phyloP scores from a whole-genome alignment of 83 land plant species.

The Picea mariana region DNA sequence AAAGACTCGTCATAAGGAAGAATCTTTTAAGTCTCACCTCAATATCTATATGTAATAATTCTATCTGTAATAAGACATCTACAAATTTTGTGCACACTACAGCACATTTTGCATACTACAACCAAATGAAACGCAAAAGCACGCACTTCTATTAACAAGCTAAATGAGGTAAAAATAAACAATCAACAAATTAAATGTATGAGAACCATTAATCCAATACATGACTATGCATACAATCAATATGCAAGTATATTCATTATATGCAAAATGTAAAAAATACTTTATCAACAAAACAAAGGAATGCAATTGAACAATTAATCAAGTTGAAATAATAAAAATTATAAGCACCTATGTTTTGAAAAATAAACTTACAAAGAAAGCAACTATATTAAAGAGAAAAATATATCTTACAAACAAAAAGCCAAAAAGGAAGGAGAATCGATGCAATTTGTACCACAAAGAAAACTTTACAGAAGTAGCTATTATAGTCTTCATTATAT shows the following conservation, averaged over 20 bases:
- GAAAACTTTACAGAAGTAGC: slow-evolving; percentile 29
- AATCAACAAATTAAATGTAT: background rate
- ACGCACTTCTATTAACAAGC: background rate
- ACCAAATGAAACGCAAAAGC: background rate
- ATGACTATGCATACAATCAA: background rate
- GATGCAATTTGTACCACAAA: slow-evolving; percentile 33
- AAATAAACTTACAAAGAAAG: background rate
- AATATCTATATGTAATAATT: slow-evolving; percentile 29
- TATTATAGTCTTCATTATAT: background rate
- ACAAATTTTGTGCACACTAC: slow-evolving; percentile 39
- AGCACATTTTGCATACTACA: slow-evolving; percentile 41
- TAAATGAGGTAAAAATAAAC: background rate
- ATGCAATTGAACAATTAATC: background rate
- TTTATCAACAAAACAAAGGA: background rate
- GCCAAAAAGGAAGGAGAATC: slow-evolving; percentile 34
- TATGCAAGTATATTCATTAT: background rate
- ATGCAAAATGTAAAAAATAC: background rate
- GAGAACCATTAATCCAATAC: background rate
- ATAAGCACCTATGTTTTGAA: background rate
- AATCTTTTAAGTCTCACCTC: slow-evolving; percentile 3
- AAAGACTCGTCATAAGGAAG: background rate
- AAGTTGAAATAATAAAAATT: background rate
- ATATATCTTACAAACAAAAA: slow-evolving; percentile 29
- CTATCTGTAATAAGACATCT: slow-evolving; percentile 33
- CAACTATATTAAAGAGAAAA: background rate